Conservation (phyloP, 177 flowering plant genomes). For the Tripterygium wilfordii region DNA sequence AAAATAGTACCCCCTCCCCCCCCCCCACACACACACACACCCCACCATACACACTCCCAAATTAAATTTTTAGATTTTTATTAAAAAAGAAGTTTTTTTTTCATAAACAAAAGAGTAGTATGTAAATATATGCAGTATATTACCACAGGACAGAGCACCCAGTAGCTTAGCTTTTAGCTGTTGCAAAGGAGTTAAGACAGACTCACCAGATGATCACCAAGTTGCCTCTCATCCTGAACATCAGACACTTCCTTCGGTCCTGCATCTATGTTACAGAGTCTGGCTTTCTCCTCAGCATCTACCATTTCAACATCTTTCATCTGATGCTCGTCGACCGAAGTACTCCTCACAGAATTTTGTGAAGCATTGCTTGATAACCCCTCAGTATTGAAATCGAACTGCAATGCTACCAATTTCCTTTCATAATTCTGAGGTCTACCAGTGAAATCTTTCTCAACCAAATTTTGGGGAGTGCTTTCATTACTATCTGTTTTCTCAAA, state of each 20-base stretch:
- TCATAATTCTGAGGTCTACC: slow-evolving; percentile 20
- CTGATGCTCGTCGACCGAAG: slow-evolving; percentile 20
- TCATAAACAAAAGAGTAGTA: no score
- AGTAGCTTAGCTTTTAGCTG: no score
- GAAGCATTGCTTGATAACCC: slow-evolving; percentile 16
- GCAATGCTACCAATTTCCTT: slow-evolving; percentile 15
- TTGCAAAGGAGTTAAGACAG: no score
- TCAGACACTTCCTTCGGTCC: slow-evolving; percentile 12
- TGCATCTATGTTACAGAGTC: slow-evolving; percentile 1
- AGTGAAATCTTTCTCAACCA: slow-evolving; percentile 12
- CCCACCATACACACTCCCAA: no score
- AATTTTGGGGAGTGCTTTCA: slow-evolving; percentile 20
- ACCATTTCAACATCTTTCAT: slow-evolving; percentile 13
- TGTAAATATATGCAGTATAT: no score
- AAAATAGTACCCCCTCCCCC: no score
- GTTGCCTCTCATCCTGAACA: slow-evolving; percentile 17
- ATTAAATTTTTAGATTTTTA: no score
- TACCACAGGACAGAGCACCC: no score
- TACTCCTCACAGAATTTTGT: slow-evolving; percentile 13
- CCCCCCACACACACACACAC: no score
- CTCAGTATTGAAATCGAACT: slow-evolving; percentile 5
- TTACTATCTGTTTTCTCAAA: slow-evolving; percentile 16
- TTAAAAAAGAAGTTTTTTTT: no score
- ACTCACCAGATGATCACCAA: slow-evolving; percentile 30
- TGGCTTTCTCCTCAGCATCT: slow-evolving; percentile 2